A percentile compares a stretch with the other conserved stretches of the same genome.
Evolutionary conservation across 2,329 filamentous ascomycete genomes (phyloP).

Genomic region (Apiospora sp.): DNA sequence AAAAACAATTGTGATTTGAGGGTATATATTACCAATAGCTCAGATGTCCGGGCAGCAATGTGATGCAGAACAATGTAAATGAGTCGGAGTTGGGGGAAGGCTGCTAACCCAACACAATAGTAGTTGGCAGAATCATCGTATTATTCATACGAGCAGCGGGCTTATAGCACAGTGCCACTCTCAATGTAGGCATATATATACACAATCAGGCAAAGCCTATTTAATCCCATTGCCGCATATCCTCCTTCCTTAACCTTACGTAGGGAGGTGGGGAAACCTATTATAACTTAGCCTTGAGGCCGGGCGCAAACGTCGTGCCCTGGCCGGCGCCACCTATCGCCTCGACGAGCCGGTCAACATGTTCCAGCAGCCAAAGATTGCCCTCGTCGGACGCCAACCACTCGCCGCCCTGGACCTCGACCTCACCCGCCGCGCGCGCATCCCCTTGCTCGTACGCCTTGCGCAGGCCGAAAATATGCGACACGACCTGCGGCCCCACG

Average conservation of each 20-base stretch:
- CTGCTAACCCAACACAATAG: too few species aligned
- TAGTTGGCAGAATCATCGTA: not conserved
- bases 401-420: slow-evolving; percentile 56
- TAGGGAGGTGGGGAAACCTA: too few species aligned
- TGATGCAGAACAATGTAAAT: too few species aligned
- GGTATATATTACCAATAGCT: too few species aligned
- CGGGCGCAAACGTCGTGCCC: slow-evolving; percentile 65
- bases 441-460: slow-evolving; percentile 76
- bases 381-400: slow-evolving; percentile 74
- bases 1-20: too few species aligned
- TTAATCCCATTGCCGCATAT: not conserved
- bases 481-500: slow-evolving; percentile 82
- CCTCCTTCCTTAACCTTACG: too few species aligned
- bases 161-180: not conserved
- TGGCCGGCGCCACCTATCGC: slow-evolving; percentile 46
- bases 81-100: too few species aligned
- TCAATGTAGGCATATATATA: not conserved
- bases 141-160: not conserved
- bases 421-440: slow-evolving; percentile 55
- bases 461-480: slow-evolving; percentile 80
- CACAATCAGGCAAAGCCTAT: not conserved
- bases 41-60: too few species aligned
- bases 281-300: slow-evolving; percentile 51
- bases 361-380: slow-evolving; percentile 68
- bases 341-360: slow-evolving; percentile 66